Percentiles rank a stretch among this genome's conserved stretches.
These are phyloP conservation scores for Ophiostoma ulmi DNA, from an alignment of 2,329 filamentous ascomycete species.

Conservation along the genomic window DNA sequence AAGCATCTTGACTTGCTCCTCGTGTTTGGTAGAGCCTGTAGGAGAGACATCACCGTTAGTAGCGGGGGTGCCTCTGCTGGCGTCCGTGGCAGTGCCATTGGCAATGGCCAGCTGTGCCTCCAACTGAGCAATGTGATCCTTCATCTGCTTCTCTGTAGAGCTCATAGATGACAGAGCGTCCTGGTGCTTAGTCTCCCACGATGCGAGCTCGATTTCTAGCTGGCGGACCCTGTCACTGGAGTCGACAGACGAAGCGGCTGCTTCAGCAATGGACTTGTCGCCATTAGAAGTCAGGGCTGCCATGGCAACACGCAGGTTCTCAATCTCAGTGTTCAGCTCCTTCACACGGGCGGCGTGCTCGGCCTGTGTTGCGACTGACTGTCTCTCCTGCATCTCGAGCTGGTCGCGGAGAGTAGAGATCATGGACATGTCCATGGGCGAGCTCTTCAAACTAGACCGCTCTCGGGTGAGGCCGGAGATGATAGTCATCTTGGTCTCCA, in stretches of 20 bases:
- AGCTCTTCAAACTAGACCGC: constrained; percentile 76
- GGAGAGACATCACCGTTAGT: neutral
- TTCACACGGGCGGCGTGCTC: constrained; percentile 68
- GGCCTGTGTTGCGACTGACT: constrained; percentile 69
- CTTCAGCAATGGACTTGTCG: constrained; percentile 35
- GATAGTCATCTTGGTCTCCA: constrained; percentile 94
- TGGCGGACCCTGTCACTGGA: constrained; percentile 48
- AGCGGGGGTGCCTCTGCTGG: constrained; percentile 39
- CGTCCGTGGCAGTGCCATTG: neutral
- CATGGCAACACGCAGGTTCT: constrained; percentile 57
- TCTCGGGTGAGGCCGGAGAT: constrained; percentile 92
- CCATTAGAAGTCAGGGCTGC: constrained; percentile 26
- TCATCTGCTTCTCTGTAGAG: constrained; percentile 66
- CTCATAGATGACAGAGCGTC: constrained; percentile 65
- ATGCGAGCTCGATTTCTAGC: constrained; percentile 65
- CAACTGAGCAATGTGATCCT: constrained; percentile 66
- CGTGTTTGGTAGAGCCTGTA: constrained; percentile 45
- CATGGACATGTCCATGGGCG: constrained; percentile 85
- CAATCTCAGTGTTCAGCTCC: constrained; percentile 67
- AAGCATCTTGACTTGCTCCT: constrained; percentile 56
- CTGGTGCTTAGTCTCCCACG: constrained; percentile 73
- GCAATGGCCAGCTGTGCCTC: constrained; percentile 49
- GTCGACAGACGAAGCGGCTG: neutral
- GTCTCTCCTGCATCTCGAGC: constrained; percentile 77
- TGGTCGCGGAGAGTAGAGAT: constrained; percentile 83